Conservation (phyloP, 768 basidiomycete species). For the Leucocoprinus leucothites region DNA sequence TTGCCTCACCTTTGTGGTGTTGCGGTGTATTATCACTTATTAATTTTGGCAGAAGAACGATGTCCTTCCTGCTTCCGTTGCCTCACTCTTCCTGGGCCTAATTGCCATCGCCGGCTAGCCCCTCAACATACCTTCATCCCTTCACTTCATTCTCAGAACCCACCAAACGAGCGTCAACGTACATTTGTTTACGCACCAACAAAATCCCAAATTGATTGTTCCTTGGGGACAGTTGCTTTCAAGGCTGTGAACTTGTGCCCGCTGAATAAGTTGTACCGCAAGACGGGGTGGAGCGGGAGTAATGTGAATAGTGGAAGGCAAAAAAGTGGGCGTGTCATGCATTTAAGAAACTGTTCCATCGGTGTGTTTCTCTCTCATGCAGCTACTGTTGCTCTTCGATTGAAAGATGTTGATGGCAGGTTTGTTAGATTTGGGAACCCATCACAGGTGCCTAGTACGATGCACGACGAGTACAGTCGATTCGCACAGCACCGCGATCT, state of each 20-base stretch:
- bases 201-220: constrained; percentile 68
- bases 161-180: constrained; percentile 83
- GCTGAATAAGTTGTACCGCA: constrained; percentile 61
- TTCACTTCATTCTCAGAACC: constrained; percentile 84
- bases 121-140: constrained; percentile 65
- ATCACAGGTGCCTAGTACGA: constrained; percentile 72
- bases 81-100: constrained; percentile 69
- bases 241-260: constrained; percentile 70
- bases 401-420: too few species aligned
- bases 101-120: constrained; percentile 75
- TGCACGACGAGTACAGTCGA: constrained; percentile 63
- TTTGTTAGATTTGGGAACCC: constrained; percentile 91
- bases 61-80: constrained; percentile 53
- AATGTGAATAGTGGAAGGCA: constrained; percentile 84
- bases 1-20: too few species aligned
- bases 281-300: constrained; percentile 74
- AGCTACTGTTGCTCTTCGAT: not conserved
- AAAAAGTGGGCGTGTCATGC: constrained; percentile 94
- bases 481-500: constrained; percentile 81
- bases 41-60: constrained; percentile 72
- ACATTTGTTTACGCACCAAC: constrained; percentile 71
- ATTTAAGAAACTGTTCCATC: constrained; percentile 75
- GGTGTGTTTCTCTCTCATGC: constrained; percentile 42
- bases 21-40: too few species aligned
- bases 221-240: constrained; percentile 89